Evolutionary conservation across 2,329 filamentous ascomycete species (phyloP), one percentile per base, ranked within the genome.

Genomic region (Lachnellula hyalina): DNA sequence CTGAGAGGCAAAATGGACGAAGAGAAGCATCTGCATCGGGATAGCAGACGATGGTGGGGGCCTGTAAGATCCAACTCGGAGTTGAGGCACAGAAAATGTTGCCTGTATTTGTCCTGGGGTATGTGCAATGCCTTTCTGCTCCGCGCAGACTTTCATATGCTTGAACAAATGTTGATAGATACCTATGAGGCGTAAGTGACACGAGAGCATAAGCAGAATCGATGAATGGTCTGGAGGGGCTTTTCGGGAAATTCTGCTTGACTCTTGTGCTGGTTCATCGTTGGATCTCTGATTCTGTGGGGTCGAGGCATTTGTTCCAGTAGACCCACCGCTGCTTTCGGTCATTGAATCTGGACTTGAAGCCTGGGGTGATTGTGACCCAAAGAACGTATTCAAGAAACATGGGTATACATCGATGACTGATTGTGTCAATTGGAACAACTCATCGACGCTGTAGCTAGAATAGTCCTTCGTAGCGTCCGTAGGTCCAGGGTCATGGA

Each of bases 111-210:
- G 49, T 15, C 36, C 45, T 5, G 35, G 23, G 32, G 44, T 57
- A n/a, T 41, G 19, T 1, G 49, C n/a, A 17, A 53, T 42, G 1
- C 59, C 57, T 46, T 48, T 53, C 44, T 58, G 55, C 11, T 25
- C 19, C 12, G 61, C 35, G 41, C 61, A 61, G 2, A 53, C 9
- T n/a, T 56, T 40, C 59, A 63, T 61, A 34, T 65, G 62, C 34
- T 58, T 40, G 49, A 65, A 60, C 2, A 67, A 19, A 12, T 54
- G 44, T 15, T 63, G 61, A 35, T 61, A 65, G 19, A 63, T 63
- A 23, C 49, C 46, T 35, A 64, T 61, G 9, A 63, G 54, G 9
- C 63, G 63, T 4, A 65, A 47, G 17, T 67, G 64, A 34, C 63
- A 65, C 12, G 64, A 65, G 6, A 65, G 47, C 4, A 64, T 50